Evolutionary conservation across 1,284 basidiomycete species (phyloP), one percentile per base, ranked within the genome.

Genomic region (Trametes versicolor): DNA sequence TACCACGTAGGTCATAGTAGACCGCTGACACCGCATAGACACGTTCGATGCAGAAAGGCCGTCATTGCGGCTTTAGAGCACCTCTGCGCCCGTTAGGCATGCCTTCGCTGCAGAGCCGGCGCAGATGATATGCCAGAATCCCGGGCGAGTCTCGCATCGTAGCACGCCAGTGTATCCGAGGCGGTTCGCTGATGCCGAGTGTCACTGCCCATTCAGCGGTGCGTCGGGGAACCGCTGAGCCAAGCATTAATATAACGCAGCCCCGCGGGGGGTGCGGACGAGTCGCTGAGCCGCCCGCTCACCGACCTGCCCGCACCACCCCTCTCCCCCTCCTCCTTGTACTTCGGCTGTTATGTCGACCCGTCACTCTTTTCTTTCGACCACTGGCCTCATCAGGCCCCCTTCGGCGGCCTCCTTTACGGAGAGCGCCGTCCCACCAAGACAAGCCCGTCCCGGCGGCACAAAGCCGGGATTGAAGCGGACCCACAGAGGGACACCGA

Each of bases 371-470:
- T 50, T 47, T 56, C 45, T 29, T 61, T 49, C 36, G 15, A 76
- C 77, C 32, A 74, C 74, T 6, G 73, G 76, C 43, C 72, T 78
- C 36, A 66, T 78, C 56, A 69, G 73, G 60, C 67, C 70, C 29
- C 55, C 64, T 9, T 69, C 68, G 4, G 51, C 56, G n/a, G 49
- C 58, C 4, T 75, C 71, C 17, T 62, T 62, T 19, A 64, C 59
- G 13, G 69, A 67, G 17, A 54, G 50, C 32, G 8, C 34, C 21
- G 41, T 62, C 47, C 52, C 66, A 19, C 25, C 39, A 8, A 60
- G 37, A 52, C 69, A 73, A 48, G 69, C 72, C 49, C 62, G 61
- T 6, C 47, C 68, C 58, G 60, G 68, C 63, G 61, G 67, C 70
- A 72, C 72, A 56, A 73, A 68, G 64, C 60, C 67, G 43, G 67